Base-by-base conservation (phyloP, 2,329 filamentous ascomycete genomes). In the Penicillium sp. region DNA sequence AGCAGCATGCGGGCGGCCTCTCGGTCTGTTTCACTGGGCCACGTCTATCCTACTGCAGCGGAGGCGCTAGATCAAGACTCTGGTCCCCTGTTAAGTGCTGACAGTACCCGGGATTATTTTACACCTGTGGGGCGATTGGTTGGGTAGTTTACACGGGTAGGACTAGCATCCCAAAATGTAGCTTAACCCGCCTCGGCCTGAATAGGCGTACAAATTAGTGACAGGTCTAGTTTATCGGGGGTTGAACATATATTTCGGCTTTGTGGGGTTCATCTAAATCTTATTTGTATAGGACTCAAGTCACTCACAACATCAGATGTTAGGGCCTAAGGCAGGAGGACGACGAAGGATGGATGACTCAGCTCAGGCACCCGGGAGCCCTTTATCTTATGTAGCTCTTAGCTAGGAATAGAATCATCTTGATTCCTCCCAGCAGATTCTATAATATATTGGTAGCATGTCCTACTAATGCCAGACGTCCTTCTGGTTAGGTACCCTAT, bases 31-130 rank as follows among this genome's bases (percentile, higher is more conserved):
- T 46, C 49, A 61, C 55, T 33, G 15, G 27, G 41, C 56, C 40
- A 58, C 45, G 16, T 46, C 52, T 49, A 60, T 59, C 52, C 47
- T 49, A n/a, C 11, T 58, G 45, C 52, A 51, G 41, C 21, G 11
- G 47, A 41, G 29, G 44, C 34, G 15, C 55, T 43, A 55, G 48
- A 61, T 59, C 60, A 62, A 64, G 54, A 56, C 53, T 63, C 45
- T 48, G 25, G 45, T 39, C 47, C 19, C 47, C 23, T 45, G 48
- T 56, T 50, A 60, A 56, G 58, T 59, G 59, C 61, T 63, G 58
- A 63, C 59, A 62, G 41, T 51, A 33, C 52, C 31, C 58, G 55
- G 38, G 34, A 61, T 23, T 33, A 1, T 33, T 46, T 16, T 23
- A 55, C 19, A 43, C 54, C 43, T 59, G 64, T 27, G 23, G 31